phyloP scores from a whole-genome alignment of 345 rosid genomes.

The Mallotus nudiflorus region DNA sequence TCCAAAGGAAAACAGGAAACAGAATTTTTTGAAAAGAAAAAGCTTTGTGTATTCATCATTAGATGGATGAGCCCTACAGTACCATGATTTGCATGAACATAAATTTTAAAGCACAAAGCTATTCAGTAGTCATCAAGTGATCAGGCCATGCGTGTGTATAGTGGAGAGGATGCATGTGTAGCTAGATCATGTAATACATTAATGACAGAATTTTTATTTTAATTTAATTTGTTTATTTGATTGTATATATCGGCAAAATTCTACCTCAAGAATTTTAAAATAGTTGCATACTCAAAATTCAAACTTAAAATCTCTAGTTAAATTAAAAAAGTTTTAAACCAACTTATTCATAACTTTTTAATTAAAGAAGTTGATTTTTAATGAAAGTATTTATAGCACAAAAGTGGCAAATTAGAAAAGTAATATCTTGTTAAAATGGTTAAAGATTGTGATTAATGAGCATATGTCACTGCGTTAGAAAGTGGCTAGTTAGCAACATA shows the following conservation, averaged over 20 bases:
- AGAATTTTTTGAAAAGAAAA: not conserved
- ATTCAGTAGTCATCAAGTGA: constrained; percentile 6
- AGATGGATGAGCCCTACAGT: not conserved
- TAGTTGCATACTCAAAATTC: too few relatives aligned
- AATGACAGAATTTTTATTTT: not conserved
- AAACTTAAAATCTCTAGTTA: too few relatives aligned
- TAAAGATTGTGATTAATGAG: not conserved
- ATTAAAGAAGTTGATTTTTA: too few relatives aligned
- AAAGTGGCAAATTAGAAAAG: too few relatives aligned
- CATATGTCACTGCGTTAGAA: not conserved
- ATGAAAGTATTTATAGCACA: too few relatives aligned
- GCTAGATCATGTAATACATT: not conserved
- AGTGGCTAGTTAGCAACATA: too few relatives aligned
- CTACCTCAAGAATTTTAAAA: too few relatives aligned
- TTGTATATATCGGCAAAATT: too few relatives aligned
- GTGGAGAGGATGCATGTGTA: not conserved
- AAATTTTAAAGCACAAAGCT: not conserved
- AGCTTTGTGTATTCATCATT: constrained; percentile 3
- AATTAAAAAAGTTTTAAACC: too few relatives aligned
- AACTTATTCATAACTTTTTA: too few relatives aligned
- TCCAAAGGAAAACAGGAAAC: not conserved
- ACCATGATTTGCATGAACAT: not conserved
- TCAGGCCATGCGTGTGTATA: constrained; percentile 9
- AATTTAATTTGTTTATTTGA: not conserved
- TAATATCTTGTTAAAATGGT: not conserved